A percentile compares a stretch with the other conserved stretches of the same genome.
phyloP scores from a whole-genome alignment of 2,329 filamentous ascomycete genomes.

The Knufia petricola region DNA sequence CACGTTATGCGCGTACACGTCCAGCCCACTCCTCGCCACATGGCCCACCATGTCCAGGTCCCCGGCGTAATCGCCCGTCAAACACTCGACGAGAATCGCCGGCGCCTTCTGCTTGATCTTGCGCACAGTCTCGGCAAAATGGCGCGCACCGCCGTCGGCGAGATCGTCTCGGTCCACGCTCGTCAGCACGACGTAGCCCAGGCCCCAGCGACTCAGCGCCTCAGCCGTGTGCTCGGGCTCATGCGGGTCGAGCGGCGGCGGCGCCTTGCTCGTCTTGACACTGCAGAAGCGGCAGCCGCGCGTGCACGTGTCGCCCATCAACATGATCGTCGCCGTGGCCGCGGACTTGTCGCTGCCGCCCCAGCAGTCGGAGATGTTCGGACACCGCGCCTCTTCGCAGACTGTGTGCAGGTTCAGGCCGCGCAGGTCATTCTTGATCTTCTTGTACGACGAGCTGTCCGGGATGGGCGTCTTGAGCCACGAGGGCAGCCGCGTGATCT shows the following conservation, averaged over 20 bases:
- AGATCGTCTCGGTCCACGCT: conserved; percentile 90
- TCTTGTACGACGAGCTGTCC: conserved; percentile 75
- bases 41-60: conserved; percentile 77
- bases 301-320: conserved; percentile 98
- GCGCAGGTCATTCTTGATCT: conserved; percentile 86
- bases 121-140: conserved; percentile 88
- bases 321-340: conserved; percentile 96
- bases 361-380: conserved; percentile 98
- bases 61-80: conserved; percentile 72
- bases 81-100: conserved; percentile 36
- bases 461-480: conserved; percentile 98
- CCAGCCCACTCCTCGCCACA: conserved; percentile 78
- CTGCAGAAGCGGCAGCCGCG: conserved; percentile 93
- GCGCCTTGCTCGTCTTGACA: conserved; percentile 74
- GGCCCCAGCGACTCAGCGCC: conserved; percentile 80
- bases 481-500: conserved; percentile 66
- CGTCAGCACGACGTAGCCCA: conserved; percentile 93
- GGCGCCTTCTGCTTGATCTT: conserved; percentile 74
- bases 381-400: conserved; percentile 93
- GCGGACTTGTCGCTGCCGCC: conserved; percentile 78
- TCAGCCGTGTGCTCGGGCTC: conserved; percentile 96
- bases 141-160: conserved; percentile 72
- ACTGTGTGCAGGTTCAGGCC: conserved; percentile 89
- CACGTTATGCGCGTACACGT: conserved; percentile 95
- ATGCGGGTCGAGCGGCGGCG: conserved; percentile 79